These are phyloP conservation scores for Didymella segeticola DNA, from an alignment of 2,329 filamentous ascomycete species.

Conservation along the genomic window DNA sequence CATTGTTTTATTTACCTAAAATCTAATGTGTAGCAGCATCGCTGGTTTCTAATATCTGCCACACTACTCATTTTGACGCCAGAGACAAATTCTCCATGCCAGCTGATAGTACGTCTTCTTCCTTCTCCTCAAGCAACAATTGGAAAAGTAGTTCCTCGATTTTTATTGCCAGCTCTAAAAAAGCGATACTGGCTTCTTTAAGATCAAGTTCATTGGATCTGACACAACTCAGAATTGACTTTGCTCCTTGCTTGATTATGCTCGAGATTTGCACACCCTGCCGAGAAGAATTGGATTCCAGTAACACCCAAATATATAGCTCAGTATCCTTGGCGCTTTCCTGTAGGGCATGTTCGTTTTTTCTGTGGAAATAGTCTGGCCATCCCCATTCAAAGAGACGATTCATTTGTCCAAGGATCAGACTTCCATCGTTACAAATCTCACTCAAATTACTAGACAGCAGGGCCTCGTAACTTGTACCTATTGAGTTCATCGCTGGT, in stretches of 20 bases:
- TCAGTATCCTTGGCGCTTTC: background rate
- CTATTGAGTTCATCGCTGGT: no score
- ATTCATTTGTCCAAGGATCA: background rate
- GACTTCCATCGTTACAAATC: background rate
- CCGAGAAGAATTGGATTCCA: background rate
- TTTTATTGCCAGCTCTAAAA: background rate
- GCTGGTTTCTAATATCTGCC: no score
- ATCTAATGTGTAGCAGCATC: no score
- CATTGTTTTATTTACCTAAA: no score
- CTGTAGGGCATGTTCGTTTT: background rate
- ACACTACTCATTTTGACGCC: background rate
- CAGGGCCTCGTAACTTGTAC: background rate
- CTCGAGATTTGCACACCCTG: background rate
- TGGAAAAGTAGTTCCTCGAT: background rate
- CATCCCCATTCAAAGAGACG: constrained; percentile 3
- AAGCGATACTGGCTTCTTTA: background rate
- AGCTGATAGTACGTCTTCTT: background rate
- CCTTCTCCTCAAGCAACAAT: background rate
- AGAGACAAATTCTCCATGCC: background rate
- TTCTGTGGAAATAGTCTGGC: background rate
- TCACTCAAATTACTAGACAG: background rate
- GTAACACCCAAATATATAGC: background rate
- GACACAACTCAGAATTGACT: background rate
- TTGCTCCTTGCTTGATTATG: background rate
- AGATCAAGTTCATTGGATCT: background rate